Conservation (phyloP, 768 basidiomycete species). For the Suillus sp. region DNA sequence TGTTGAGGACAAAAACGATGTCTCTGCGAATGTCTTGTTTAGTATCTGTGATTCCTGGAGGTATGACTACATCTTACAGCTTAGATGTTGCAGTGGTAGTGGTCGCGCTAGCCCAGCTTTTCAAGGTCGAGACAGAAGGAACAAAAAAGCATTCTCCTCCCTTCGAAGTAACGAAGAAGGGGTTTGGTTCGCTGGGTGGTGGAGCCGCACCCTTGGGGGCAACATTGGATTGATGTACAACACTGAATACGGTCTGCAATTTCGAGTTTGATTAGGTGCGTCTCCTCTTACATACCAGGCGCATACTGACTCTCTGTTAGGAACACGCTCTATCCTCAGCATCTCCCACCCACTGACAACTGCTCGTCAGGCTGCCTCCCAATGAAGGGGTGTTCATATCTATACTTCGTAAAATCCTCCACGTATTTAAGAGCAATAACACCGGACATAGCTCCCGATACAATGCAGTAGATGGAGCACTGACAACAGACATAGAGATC, state of each 20-base stretch:
- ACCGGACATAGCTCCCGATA: slow-evolving; percentile 70
- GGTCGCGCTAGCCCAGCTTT: not conserved
- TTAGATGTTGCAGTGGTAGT: not conserved
- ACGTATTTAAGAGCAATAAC: slow-evolving; percentile 64
- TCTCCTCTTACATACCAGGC: not conserved
- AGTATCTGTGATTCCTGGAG: not conserved
- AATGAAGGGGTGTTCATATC: slow-evolving; percentile 53
- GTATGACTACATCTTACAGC: not conserved
- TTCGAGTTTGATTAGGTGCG: slow-evolving; percentile 46
- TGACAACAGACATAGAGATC: slow-evolving; percentile 87
- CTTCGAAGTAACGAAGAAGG: not conserved
- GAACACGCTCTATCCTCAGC: slow-evolving; percentile 63
- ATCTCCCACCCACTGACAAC: slow-evolving; percentile 66
- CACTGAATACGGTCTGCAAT: slow-evolving; percentile 75
- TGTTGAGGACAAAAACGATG: too few relatives aligned
- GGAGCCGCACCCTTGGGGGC: not conserved
- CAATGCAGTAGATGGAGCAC: slow-evolving; percentile 74
- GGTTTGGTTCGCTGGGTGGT: not conserved
- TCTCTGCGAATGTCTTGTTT: not conserved
- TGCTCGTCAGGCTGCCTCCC: slow-evolving; percentile 57
- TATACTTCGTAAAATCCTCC: slow-evolving; percentile 67
- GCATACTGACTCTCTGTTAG: slow-evolving; percentile 29
- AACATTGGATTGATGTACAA: slow-evolving; percentile 57
- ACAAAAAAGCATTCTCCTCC: not conserved
- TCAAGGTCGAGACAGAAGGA: not conserved